A percentile compares a stretch with the other conserved stretches of the same genome.
Conservation (phyloP, 2,329 filamentous ascomycete genomes). For the Exophiala alcalophila region DNA sequence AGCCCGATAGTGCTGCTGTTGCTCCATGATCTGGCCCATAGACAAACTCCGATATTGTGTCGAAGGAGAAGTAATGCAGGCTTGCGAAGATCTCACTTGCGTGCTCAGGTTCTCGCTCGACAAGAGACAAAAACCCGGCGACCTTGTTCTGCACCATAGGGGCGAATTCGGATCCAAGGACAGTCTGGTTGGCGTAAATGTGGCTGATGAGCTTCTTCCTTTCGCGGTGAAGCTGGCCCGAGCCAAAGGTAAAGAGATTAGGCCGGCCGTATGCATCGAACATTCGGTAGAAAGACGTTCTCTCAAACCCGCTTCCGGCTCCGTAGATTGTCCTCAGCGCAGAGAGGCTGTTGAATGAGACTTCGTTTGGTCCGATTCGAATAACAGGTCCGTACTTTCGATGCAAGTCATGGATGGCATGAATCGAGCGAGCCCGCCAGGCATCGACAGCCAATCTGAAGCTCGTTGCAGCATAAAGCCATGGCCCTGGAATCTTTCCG, state of each 20-base stretch:
- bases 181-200: constrained; percentile 52
- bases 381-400: constrained; percentile 47
- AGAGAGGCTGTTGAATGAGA: constrained; percentile 44
- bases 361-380: constrained; percentile 48
- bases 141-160: constrained; percentile 43
- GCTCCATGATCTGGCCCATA: constrained; percentile 46
- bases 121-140: constrained; percentile 40
- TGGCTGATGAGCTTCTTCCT: constrained; percentile 51
- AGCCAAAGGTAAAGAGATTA: constrained; percentile 54
- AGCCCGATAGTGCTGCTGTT: constrained; percentile 45
- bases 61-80: constrained; percentile 54
- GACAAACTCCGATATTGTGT: constrained; percentile 53
- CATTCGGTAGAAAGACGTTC: constrained; percentile 55
- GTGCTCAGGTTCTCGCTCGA: constrained; percentile 37
- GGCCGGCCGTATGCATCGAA: constrained; percentile 45
- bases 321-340: constrained; percentile 56
- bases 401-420: constrained; percentile 41
- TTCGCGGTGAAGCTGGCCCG: constrained; percentile 44
- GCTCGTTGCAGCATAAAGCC: constrained; percentile 21
- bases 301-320: constrained; percentile 50
- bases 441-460: constrained; percentile 26
- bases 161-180: constrained; percentile 38
- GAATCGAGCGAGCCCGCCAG: constrained; percentile 23
- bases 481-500: constrained; percentile 25
- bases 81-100: constrained; percentile 48